phyloP scores from a whole-genome alignment of 345 rosid species.

The Eucalyptus albens region DNA sequence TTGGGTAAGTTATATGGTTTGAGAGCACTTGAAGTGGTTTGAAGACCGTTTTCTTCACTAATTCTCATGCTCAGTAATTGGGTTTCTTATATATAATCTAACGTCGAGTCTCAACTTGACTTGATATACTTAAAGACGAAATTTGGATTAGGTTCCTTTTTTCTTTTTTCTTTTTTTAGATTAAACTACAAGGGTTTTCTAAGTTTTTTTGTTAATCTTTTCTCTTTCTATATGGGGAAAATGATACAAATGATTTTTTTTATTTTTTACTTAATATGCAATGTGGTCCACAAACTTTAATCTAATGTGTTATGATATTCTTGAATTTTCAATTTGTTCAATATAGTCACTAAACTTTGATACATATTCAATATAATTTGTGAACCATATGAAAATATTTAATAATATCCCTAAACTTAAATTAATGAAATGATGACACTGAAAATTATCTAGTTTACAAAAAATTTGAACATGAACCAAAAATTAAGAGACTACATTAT shows the following conservation, averaged over 20 bases:
- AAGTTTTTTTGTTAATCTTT: no score
- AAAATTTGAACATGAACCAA: fast-evolving
- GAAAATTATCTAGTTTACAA: fast-evolving
- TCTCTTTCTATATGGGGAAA: neutral
- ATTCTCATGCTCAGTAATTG: fast-evolving
- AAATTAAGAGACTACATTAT: fast-evolving
- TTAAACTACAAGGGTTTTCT: neutral
- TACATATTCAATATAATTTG: fast-evolving
- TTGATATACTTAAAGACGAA: fast-evolving
- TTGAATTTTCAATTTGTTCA: neutral
- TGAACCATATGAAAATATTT: no score
- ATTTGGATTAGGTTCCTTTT: neutral
- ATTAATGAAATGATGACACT: fast-evolving
- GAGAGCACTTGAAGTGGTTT: neutral
- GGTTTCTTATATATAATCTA: neutral
- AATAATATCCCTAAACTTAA: no score
- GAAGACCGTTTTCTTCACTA: neutral
- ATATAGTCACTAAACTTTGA: no score
- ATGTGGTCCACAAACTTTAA: fast-evolving
- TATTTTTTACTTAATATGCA: no score
- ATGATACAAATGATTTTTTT: no score
- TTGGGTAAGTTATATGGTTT: neutral
- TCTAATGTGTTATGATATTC: fast-evolving
- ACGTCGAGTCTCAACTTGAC: neutral
- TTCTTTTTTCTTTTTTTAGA: neutral